A percentile compares a stretch with the other conserved stretches of the same genome.
Conservation (phyloP, 2,329 filamentous ascomycete genomes). For the Dactylonectria macrodidyma region DNA sequence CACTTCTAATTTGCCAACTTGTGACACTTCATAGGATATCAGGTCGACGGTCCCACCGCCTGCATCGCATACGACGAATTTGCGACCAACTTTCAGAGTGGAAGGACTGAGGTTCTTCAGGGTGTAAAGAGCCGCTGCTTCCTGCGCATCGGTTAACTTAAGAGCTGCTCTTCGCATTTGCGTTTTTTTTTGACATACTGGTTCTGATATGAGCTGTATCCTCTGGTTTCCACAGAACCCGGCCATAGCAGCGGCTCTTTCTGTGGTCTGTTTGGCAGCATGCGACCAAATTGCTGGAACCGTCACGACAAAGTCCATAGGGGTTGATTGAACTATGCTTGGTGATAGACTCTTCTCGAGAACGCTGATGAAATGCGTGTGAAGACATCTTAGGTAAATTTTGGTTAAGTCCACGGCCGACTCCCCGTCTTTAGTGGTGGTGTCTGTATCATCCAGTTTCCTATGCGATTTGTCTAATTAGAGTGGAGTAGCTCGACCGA, state of each 20-base stretch:
- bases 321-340: slow-evolving; percentile 58
- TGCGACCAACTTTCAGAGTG: slow-evolving; percentile 60
- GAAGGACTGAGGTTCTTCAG: slow-evolving; percentile 60
- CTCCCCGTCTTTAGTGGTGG: slow-evolving; percentile 51
- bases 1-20: slow-evolving; percentile 60
- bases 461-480: slow-evolving; percentile 42
- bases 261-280: slow-evolving; percentile 66
- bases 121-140: slow-evolving; percentile 67
- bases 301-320: slow-evolving; percentile 69
- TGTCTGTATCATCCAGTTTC: slow-evolving; percentile 54
- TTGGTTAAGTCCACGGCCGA: slow-evolving; percentile 55
- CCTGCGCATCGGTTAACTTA: slow-evolving; percentile 49
- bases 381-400: slow-evolving; percentile 63
- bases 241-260: slow-evolving; percentile 56
- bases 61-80: slow-evolving; percentile 68
- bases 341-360: slow-evolving; percentile 60
- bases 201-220: slow-evolving; percentile 65
- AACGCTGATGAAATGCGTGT: slow-evolving; percentile 62
- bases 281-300: slow-evolving; percentile 74
- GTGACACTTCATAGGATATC: slow-evolving; percentile 66
- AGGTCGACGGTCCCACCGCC: slow-evolving; percentile 69
- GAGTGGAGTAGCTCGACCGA: slow-evolving; percentile 12
- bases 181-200: slow-evolving; percentile 48
- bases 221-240: slow-evolving; percentile 58
- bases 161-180: not conserved